Base-by-base conservation (phyloP, 2,329 filamentous ascomycete genomes). In the Claviceps lovelessii region DNA sequence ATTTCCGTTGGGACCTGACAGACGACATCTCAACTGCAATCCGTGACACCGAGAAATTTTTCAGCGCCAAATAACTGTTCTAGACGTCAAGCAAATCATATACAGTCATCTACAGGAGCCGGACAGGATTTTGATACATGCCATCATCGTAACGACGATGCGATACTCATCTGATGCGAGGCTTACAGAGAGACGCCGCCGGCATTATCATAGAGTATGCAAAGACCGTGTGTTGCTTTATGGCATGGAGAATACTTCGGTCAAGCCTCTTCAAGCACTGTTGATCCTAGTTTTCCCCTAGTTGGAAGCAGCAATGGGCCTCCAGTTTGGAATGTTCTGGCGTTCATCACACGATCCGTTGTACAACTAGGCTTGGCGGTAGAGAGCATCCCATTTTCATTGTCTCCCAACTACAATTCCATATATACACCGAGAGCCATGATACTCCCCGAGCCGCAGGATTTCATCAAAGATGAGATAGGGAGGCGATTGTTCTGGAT, bases 381-480 rank as follows among this genome's bases (percentile, higher is more conserved):
- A 1, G 90, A 96, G 66, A 82, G 80, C 5, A 90, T 84, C 33
- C 93, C 88, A 0, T 81, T 86, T 7, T 83, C 86, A 11, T 83
- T 91, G 1, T 84, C 88, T 1, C 88, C 89, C 0, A 79, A 83
- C 54, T 89, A 86, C 65, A 83, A 85, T 2, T 95, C 90, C 0
- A 95, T 95, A 49, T 95, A 94, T 65, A 95, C 90, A 0, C 73
- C 95, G 48, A 79, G 90, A 54, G 88, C 90, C 17, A 90, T 90
- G 73, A 84, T 91, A 3, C 74, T 95, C 0, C 86, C 89, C 0
- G 89, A 95, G 57, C 80, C 90, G 0, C 83, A 81, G 52, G 86
- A 89, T 58, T 95, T 90, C 68, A 85, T 95, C 55, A 90, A 95
- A 65, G 90, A 95, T 58, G 90, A 96, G 67, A 86, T 87, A 46